phyloP scores from a whole-genome alignment of 73 alveolate genomes.

The Symbiodinium natans region DNA sequence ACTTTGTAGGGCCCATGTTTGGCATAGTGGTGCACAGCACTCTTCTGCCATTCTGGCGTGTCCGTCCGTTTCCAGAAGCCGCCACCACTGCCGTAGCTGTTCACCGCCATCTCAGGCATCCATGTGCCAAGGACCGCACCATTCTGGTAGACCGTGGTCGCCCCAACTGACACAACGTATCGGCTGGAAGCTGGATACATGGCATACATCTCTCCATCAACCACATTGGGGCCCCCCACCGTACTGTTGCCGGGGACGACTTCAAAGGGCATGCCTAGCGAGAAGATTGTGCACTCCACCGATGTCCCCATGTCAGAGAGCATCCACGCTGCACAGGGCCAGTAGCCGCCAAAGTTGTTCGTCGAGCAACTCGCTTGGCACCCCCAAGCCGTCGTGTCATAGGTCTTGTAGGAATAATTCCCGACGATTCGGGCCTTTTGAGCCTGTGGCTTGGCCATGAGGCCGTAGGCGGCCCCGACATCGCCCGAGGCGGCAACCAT shows the following conservation, averaged over 20 bases:
- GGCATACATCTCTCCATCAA: background rate
- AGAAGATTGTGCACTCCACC: background rate
- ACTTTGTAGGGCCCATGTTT: background rate
- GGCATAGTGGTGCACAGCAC: background rate
- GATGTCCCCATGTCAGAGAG: background rate
- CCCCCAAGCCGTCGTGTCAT: background rate
- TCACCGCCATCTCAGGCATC: background rate
- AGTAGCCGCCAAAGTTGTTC: background rate
- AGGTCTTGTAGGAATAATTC: background rate
- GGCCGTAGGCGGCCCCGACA: background rate
- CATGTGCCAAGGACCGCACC: background rate
- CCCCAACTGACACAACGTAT: background rate
- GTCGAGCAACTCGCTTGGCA: background rate
- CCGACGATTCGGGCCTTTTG: background rate
- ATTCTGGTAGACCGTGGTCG: background rate
- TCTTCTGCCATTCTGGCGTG: background rate
- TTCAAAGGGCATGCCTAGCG: background rate
- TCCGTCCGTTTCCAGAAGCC: background rate
- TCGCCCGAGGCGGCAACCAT: background rate
- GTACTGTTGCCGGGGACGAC: background rate
- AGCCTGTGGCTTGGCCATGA: background rate
- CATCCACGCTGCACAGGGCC: too few relatives aligned
- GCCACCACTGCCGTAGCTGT: background rate
- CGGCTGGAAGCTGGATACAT: background rate
- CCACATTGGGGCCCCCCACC: background rate